Evolutionary conservation across 257 asterid genomes (phyloP).

Genomic region (Mentha longifolia): DNA sequence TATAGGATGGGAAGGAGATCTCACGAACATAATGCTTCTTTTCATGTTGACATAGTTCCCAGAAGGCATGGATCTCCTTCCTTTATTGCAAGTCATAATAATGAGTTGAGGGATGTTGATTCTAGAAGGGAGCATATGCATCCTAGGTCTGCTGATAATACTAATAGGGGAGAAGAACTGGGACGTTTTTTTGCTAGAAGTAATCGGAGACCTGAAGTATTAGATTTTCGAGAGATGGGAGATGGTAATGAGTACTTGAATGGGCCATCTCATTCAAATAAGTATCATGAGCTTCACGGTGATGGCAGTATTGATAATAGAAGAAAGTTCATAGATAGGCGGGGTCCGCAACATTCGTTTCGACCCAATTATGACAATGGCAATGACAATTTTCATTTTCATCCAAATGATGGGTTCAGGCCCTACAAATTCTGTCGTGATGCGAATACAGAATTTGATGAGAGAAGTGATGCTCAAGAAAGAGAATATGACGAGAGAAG

Average conservation of each 20-base stretch:
- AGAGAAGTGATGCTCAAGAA: too few species aligned
- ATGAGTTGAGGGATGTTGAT: constrained; percentile 53
- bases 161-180: constrained; percentile 63
- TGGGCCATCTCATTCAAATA: constrained; percentile 48
- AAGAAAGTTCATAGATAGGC: constrained; percentile 71
- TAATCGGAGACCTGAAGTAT: constrained; percentile 56
- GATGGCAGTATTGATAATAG: constrained; percentile 65
- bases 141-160: constrained; percentile 49
- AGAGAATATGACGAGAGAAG: too few species aligned
- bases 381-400: constrained; percentile 57
- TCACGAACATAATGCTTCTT: constrained; percentile 61
- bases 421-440: constrained; percentile 67
- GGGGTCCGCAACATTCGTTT: constrained; percentile 45
- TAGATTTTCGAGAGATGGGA: constrained; percentile 65
- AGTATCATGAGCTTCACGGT: constrained; percentile 50
- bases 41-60: constrained; percentile 60
- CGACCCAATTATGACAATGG: constrained; percentile 57
- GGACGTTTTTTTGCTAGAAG: constrained; percentile 49
- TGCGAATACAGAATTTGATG: constrained; percentile 32
- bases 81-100: constrained; percentile 47
- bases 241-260: constrained; percentile 58
- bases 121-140: constrained; percentile 60
- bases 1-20: constrained; percentile 76
- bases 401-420: constrained; percentile 59
- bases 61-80: constrained; percentile 81